These are phyloP conservation scores for Eucommia ulmoides DNA, from an alignment of 257 asterid species.

Conservation along the genomic window DNA sequence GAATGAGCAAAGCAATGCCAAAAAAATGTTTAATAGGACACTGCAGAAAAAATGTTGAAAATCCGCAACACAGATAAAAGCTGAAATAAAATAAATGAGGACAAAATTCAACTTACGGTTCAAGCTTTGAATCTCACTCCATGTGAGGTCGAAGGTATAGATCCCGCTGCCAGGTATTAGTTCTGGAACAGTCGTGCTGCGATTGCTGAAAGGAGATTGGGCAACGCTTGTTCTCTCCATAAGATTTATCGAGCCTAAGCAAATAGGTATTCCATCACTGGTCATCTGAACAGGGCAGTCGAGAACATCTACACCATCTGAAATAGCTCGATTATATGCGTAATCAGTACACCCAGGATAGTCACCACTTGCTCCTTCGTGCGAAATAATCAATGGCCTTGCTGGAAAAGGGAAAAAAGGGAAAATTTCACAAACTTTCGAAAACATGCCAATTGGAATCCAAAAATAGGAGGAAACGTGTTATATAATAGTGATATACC, in stretches of 20 bases:
- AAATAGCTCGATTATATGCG: constrained; percentile 52
- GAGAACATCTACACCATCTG: constrained; percentile 65
- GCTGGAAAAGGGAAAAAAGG: constrained; percentile 21
- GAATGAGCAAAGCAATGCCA: not conserved
- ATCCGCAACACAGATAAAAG: not conserved
- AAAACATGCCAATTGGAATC: not conserved
- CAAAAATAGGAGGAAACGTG: not conserved
- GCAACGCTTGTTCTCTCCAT: constrained; percentile 32
- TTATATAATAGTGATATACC: constrained; percentile 23
- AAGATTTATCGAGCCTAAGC: constrained; percentile 67
- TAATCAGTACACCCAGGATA: constrained; percentile 72
- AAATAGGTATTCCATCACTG: constrained; percentile 52
- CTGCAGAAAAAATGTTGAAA: not conserved
- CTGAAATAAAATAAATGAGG: not conserved
- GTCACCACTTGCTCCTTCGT: constrained; percentile 81
- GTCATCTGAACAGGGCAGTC: constrained; percentile 79
- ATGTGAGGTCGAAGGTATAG: constrained; percentile 45
- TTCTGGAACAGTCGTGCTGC: constrained; percentile 26
- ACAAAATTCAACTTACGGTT: constrained; percentile 31
- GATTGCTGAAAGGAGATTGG: constrained; percentile 23
- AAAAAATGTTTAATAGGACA: constrained; percentile 1
- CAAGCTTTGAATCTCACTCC: constrained; percentile 52
- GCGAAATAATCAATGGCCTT: constrained; percentile 38
- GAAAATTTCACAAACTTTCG: too few species aligned
- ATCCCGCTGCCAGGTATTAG: constrained; percentile 37